Percentiles rank a stretch among this genome's conserved stretches.
Evolutionary conservation across 148 eudicot genomes (phyloP).

Genomic region (Rhododendron simsii): DNA sequence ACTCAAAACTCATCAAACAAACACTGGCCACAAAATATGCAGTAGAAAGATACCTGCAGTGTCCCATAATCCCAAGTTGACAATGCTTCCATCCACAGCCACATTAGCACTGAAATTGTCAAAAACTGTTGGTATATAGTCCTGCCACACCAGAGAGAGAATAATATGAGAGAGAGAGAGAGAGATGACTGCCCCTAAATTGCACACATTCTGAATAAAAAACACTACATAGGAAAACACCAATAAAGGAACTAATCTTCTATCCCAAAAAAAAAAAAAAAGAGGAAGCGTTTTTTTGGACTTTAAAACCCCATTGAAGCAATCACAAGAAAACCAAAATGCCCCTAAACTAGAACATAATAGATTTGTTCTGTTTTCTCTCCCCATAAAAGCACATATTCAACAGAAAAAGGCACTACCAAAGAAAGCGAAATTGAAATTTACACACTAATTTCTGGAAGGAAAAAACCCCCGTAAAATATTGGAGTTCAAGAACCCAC

Average conservation of each 20-base stretch:
- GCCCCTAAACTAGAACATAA: neutral
- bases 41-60: conserved; percentile 61
- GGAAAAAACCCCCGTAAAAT: neutral
- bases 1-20: neutral
- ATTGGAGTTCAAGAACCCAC: conserved; percentile 4
- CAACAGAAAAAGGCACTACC: neutral
- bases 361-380: neutral
- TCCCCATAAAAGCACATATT: neutral
- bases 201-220: neutral
- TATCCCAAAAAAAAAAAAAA: neutral
- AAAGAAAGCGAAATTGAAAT: neutral
- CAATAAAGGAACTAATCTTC: neutral
- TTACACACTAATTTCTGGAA: no score
- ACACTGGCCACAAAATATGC: conserved; percentile 4
- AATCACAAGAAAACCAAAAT: conserved; percentile 12
- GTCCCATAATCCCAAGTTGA: conserved; percentile 91
- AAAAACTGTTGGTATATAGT: conserved; percentile 77
- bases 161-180: neutral
- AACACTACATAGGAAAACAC: neutral
- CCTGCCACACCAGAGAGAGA: conserved; percentile 38
- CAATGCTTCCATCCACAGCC: conserved; percentile 75
- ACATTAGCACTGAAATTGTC: conserved; percentile 92
- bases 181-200: neutral
- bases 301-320: conserved; percentile 9
- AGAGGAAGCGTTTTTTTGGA: neutral